Conservation (phyloP, 176 grass and related monocot genomes). For the Canna indica region DNA sequence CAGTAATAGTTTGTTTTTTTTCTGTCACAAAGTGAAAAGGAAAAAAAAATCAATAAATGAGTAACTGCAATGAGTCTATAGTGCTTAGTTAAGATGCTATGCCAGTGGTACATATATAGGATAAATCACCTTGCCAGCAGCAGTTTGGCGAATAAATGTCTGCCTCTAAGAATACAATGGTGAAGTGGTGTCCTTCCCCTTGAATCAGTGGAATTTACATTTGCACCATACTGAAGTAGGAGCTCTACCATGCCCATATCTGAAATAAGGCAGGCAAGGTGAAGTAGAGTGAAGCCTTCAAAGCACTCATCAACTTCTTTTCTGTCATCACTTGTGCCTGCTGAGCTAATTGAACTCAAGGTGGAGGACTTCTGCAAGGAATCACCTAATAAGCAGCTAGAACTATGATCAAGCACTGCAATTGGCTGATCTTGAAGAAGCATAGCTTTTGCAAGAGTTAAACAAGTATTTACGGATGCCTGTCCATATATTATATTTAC, state of each 20-base stretch:
- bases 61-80: neutral
- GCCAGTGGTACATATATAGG: neutral
- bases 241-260: constrained; percentile 92
- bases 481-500: constrained; percentile 54
- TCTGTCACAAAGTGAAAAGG: neutral
- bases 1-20: neutral
- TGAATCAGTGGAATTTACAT: constrained; percentile 53
- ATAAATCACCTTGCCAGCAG: constrained; percentile 11
- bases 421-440: constrained; percentile 60
- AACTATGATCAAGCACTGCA: constrained; percentile 41
- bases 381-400: constrained; percentile 30
- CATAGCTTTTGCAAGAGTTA: constrained; percentile 82
- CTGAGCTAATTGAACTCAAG: constrained; percentile 26
- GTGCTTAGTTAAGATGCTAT: neutral
- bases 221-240: constrained; percentile 82
- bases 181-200: constrained; percentile 16
- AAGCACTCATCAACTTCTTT: constrained; percentile 26
- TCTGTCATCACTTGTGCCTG: constrained; percentile 34
- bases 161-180: constrained; percentile 12
- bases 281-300: constrained; percentile 75
- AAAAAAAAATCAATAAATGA: neutral
- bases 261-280: constrained; percentile 63
- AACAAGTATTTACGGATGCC: constrained; percentile 35
- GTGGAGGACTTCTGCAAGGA: constrained; percentile 31
- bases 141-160: constrained; percentile 6